phyloP scores from a whole-genome alignment of 2,329 filamentous ascomycete species.

The Phyllosticta capitalensis region DNA sequence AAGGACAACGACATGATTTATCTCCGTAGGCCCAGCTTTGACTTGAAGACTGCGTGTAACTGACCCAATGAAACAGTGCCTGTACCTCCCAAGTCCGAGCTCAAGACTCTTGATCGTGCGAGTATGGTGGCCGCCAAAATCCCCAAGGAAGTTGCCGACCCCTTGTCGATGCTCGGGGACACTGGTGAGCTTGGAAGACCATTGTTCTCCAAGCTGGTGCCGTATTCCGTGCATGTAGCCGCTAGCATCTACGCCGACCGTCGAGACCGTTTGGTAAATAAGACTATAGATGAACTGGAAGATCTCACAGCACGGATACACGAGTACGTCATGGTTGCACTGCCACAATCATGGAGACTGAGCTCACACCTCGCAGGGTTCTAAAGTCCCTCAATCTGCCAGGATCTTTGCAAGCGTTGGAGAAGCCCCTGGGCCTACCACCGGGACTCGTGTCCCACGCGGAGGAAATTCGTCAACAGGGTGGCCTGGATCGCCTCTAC shows the following conservation, averaged over 20 bases:
- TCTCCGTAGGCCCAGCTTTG: slow-evolving; percentile 46
- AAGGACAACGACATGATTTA: slow-evolving; percentile 97
- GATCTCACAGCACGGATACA: slow-evolving; percentile 70
- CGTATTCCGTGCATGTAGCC: slow-evolving; percentile 90
- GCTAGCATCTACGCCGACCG: slow-evolving; percentile 92
- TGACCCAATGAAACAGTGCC: slow-evolving; percentile 39
- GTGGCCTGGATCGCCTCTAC: slow-evolving; percentile 68
- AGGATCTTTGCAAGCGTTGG: slow-evolving; percentile 83
- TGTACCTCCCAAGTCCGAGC: slow-evolving; percentile 79
- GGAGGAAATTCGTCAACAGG: slow-evolving; percentile 86
- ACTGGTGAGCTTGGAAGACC: slow-evolving; percentile 72
- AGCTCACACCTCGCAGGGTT: slow-evolving; percentile 32
- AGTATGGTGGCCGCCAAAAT: slow-evolving; percentile 76
- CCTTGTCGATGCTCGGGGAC: slow-evolving; percentile 70
- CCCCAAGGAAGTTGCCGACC: slow-evolving; percentile 73
- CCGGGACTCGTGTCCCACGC: slow-evolving; percentile 79
- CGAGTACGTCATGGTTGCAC: slow-evolving; percentile 36
- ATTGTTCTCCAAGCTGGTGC: slow-evolving; percentile 83
- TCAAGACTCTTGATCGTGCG: slow-evolving; percentile 75
- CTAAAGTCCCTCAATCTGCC: slow-evolving; percentile 78
- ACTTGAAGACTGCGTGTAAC: not conserved
- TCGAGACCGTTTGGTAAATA: slow-evolving; percentile 81
- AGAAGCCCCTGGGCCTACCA: slow-evolving; percentile 86
- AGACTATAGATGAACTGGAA: slow-evolving; percentile 75
- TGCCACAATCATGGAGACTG: not conserved